Evolutionary conservation across 208 protist genomes (phyloP).

Genomic region (Tritrichomonas foetus): DNA sequence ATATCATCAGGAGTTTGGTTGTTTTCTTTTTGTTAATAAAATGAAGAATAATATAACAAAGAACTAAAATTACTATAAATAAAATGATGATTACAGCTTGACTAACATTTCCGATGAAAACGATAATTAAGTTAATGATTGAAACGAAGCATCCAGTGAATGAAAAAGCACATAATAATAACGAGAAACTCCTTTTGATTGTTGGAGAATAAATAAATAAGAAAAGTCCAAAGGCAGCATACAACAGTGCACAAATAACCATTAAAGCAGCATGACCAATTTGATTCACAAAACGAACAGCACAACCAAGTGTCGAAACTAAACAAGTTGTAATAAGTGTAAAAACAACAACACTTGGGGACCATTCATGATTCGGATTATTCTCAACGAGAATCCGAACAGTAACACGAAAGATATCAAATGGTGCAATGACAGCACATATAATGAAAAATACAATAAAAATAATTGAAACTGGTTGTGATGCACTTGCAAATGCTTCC

Average conservation of each 20-base stretch:
- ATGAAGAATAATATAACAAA: neutral
- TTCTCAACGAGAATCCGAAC: neutral
- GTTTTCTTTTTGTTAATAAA: neutral
- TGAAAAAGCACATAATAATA: neutral
- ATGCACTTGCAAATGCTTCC: neutral
- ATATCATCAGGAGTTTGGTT: neutral
- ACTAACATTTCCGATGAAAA: neutral
- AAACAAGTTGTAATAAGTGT: neutral
- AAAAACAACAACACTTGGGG: neutral
- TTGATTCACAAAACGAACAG: neutral
- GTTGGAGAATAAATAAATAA: neutral
- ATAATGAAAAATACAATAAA: neutral
- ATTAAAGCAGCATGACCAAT: neutral
- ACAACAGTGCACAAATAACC: neutral
- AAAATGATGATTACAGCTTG: neutral
- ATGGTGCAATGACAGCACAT: neutral
- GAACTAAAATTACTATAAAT: neutral
- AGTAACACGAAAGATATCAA: neutral
- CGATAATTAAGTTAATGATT: neutral
- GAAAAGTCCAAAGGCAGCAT: neutral
- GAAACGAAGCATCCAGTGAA: neutral
- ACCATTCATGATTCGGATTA: constrained; percentile 10
- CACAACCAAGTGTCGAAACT: neutral
- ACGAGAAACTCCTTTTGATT: neutral
- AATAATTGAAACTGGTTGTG: neutral